Conservation (phyloP, 352 stramenopile species). For the Phytophthora cajani region DNA sequence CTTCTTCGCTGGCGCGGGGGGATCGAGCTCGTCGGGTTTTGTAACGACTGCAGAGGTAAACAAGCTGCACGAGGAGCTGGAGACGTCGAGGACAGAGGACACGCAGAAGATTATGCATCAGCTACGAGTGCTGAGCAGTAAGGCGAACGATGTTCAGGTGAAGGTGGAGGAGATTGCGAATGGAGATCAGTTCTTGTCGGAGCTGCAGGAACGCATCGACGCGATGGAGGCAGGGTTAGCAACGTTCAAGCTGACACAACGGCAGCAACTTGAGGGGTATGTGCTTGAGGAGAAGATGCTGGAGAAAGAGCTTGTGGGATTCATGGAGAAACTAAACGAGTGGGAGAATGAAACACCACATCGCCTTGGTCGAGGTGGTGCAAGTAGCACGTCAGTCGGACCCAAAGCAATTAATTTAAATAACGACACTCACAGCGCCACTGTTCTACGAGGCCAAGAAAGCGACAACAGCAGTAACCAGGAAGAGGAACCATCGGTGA, state of each 20-base stretch:
- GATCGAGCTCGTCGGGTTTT: constrained; percentile 11
- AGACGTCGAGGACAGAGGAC: constrained; percentile 35
- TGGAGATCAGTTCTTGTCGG: constrained; percentile 46
- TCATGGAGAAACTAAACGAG: constrained; percentile 49
- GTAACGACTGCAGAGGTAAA: constrained; percentile 42
- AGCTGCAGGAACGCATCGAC: constrained; percentile 65
- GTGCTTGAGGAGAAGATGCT: constrained; percentile 65
- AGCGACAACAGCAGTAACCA: constrained; percentile 5
- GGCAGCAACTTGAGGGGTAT: constrained; percentile 51
- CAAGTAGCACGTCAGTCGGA: not conserved
- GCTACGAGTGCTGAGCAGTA: constrained; percentile 38
- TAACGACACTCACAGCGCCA: not conserved
- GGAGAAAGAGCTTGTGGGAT: constrained; percentile 53
- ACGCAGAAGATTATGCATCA: constrained; percentile 43
- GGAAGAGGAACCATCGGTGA: constrained; percentile 5
- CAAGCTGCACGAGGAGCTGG: constrained; percentile 52
- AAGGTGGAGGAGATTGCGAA: constrained; percentile 63
- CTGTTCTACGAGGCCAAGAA: not conserved
- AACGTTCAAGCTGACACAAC: constrained; percentile 45
- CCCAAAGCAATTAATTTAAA: constrained; percentile 5
- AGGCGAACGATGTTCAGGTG: constrained; percentile 35
- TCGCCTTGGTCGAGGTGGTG: constrained; percentile 4
- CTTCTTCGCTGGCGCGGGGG: constrained; percentile 51
- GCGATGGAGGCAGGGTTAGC: constrained; percentile 52
- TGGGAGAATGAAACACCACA: constrained; percentile 39